phyloP scores from a whole-genome alignment of 257 asterid species.

The Datura wrightii region DNA sequence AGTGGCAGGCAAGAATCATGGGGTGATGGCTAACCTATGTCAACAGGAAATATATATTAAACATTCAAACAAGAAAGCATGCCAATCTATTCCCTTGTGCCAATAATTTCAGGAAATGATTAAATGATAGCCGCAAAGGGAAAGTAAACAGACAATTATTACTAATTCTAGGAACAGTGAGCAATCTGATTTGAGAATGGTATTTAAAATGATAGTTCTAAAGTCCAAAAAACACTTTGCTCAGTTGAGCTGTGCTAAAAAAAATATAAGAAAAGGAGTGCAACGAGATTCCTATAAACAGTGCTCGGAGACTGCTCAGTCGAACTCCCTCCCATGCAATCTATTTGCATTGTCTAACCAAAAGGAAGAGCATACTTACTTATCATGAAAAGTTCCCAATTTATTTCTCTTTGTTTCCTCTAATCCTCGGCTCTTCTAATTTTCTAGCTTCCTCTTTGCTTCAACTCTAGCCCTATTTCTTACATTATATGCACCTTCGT shows the following conservation, averaged over 20 bases:
- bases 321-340: no score
- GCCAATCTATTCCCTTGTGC: neutral
- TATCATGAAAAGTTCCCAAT: no score
- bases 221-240: neutral
- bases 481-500: no score
- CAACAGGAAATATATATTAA: neutral
- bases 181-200: neutral
- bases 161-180: neutral
- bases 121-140: neutral
- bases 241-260: neutral
- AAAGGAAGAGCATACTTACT: no score
- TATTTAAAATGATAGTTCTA: neutral
- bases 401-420: no score
- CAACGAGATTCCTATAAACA: neutral
- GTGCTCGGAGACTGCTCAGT: neutral
- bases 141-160: neutral
- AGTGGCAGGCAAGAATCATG: conserved; percentile 35
- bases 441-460: no score
- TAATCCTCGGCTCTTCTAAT: no score
- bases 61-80: neutral
- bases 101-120: neutral
- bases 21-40: conserved; percentile 41
- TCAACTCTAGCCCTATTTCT: no score
- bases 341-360: no score
- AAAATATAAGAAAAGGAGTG: neutral